A percentile compares a stretch with the other conserved stretches of the same genome.
These are phyloP conservation scores for Linderniella brevidens DNA, from an alignment of 257 asterid species.

Conservation along the genomic window DNA sequence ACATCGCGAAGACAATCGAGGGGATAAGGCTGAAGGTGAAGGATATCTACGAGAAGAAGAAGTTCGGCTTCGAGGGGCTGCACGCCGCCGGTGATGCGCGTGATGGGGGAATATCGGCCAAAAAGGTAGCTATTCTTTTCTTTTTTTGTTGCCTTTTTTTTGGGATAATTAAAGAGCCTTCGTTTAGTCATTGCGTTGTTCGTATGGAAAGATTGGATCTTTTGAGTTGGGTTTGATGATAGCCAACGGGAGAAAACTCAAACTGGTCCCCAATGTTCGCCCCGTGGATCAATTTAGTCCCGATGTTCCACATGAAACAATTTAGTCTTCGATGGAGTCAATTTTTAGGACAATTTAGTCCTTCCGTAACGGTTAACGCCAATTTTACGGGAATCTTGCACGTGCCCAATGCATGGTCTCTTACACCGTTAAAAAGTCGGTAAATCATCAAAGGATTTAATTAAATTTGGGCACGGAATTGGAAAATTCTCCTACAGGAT, in stretches of 20 bases:
- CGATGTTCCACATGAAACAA: no score
- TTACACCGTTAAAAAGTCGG: no score
- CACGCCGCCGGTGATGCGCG: constrained; percentile 14
- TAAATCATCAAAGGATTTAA: no score
- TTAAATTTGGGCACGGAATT: no score
- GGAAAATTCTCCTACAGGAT: no score
- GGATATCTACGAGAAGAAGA: constrained; percentile 24
- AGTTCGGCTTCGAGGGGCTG: constrained; percentile 26
- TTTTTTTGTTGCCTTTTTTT: no score
- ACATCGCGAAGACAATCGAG: constrained; percentile 16
- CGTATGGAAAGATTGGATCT: not conserved
- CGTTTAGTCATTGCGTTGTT: not conserved
- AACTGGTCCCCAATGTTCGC: no score
- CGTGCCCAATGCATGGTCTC: no score
- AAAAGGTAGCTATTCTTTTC: constrained; percentile 18
- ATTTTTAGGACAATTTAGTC: no score
- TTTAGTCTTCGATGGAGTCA: no score
- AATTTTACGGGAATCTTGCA: no score
- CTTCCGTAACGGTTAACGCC: no score
- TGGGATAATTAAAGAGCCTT: not conserved
- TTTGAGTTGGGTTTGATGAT: not conserved
- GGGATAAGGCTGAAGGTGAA: constrained; percentile 20
- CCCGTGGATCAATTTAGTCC: constrained; percentile 1
- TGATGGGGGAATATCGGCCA: constrained; percentile 12
- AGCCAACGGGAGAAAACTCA: not conserved